Evolutionary conservation across 768 basidiomycete genomes (phyloP), one percentile per base, ranked within the genome.

Genomic region (Mrakia frigida): DNA sequence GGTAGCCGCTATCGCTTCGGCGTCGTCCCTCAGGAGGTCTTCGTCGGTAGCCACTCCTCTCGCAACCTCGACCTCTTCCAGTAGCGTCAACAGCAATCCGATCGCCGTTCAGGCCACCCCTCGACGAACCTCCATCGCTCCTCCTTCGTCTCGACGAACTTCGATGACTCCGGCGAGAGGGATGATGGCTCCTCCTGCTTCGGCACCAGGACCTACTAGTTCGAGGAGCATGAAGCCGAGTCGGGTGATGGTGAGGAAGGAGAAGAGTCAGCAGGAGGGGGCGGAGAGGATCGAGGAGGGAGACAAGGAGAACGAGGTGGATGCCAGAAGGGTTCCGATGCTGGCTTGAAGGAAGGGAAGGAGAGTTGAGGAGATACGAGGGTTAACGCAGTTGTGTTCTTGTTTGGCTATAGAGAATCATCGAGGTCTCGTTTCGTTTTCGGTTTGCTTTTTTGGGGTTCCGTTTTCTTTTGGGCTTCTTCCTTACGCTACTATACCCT

Each of bases 201-300:
- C 65, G 65, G 46, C 46, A 1, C 46, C 46, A 14, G 46, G 46
- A 50, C 46, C 46, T 18, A 21, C 46, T 4, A 50, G 46, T 21
- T 50, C 46, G 18, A 50, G 46, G 18, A 68, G 65, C 35, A 11
- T 68, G 35, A 68, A 39, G 25, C 46, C 46, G 11, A 39, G 65
- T 35, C 33, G 65, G 37, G 65, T 68, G 65, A 68, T 68, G 65
- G 65, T 68, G 65, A 68, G 65, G 37, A 68, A 39, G 39, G 65
- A 23, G 25, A 41, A 68, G 65, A 37, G 35, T 39, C 33, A 25
- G 37, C 21, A 14, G 23, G 37, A 18, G 23, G 35, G 39, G 33
- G 37, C 35, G 37, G 65, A 18, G 33, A 65, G 37, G 65, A 68
- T 68, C 25, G 65, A 68, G 25, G 65, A 41, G 65, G 37, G 37